A percentile compares a stretch with the other conserved stretches of the same genome.
These are phyloP conservation scores for Ascodesmis nigricans DNA, from an alignment of 495 filamentous ascomycete species.

Conservation along the genomic window DNA sequence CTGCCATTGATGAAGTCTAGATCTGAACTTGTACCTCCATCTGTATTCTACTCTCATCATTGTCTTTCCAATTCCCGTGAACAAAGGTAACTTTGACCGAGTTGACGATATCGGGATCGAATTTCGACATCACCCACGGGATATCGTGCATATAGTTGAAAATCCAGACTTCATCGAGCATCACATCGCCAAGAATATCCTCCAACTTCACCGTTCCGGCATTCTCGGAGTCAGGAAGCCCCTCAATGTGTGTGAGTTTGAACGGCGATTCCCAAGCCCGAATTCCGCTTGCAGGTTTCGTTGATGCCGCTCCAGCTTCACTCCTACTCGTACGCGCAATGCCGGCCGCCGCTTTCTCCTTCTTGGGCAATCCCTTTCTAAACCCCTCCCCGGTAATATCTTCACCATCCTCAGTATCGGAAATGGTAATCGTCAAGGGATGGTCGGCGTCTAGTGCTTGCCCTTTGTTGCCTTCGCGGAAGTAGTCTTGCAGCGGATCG, in stretches of 20 bases:
- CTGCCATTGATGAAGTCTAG: background rate
- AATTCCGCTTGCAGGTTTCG: no score
- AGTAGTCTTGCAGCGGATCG: no score
- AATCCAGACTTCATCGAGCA: slow-evolving; percentile 64
- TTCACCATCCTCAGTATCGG: no score
- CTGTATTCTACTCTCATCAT: slow-evolving; percentile 35
- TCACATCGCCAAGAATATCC: slow-evolving; percentile 56
- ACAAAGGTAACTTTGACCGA: slow-evolving; percentile 51
- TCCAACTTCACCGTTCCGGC: slow-evolving; percentile 41
- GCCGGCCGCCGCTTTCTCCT: no score
- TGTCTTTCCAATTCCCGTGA: slow-evolving; percentile 71
- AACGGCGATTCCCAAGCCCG: no score
- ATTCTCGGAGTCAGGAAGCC: slow-evolving; percentile 39
- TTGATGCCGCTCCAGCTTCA: no score
- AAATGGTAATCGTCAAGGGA: no score
- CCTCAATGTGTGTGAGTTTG: slow-evolving; percentile 47
- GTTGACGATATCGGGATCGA: slow-evolving; percentile 46
- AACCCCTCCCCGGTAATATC: no score
- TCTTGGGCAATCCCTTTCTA: no score
- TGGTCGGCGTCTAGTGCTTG: no score
- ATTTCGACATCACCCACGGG: slow-evolving; percentile 44
- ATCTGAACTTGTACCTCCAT: slow-evolving; percentile 38
- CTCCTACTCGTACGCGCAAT: no score
- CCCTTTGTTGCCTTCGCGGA: no score
- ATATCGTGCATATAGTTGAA: slow-evolving; percentile 79